Conservation (phyloP, 108 stramenopile genomes). For the Cyclotella choctawhatcheeana region DNA sequence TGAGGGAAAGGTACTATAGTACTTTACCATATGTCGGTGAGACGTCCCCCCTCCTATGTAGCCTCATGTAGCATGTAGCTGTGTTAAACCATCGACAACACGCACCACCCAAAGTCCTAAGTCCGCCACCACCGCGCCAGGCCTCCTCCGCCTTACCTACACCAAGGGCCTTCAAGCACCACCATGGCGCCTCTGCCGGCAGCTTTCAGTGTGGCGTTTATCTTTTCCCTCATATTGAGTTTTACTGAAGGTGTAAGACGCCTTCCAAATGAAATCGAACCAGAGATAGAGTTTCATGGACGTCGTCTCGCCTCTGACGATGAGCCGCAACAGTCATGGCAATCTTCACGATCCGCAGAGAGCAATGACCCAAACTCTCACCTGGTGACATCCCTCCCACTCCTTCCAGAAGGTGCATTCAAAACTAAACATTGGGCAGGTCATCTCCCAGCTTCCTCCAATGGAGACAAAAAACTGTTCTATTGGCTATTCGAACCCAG, state of each 20-base stretch:
- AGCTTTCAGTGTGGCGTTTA: background rate
- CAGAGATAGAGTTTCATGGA: constrained; percentile 6
- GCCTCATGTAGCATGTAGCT: no score
- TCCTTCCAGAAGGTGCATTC: constrained; percentile 49
- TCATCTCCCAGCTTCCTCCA: constrained; percentile 61
- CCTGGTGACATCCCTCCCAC: constrained; percentile 66
- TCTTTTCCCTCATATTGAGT: background rate
- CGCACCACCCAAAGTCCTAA: no score
- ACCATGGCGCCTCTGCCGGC: background rate
- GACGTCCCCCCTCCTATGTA: no score
- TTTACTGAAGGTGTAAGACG: constrained; percentile 32
- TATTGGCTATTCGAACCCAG: constrained; percentile 95
- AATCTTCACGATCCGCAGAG: constrained; percentile 20
- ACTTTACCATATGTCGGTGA: no score
- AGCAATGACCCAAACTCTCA: constrained; percentile 60
- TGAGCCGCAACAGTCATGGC: constrained; percentile 2
- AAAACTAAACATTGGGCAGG: constrained; percentile 77
- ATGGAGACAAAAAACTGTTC: constrained; percentile 86
- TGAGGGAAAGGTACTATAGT: no score
- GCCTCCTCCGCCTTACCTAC: no score
- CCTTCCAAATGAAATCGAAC: constrained; percentile 14
- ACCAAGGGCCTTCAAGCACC: no score
- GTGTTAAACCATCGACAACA: no score
- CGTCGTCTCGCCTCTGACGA: constrained; percentile 33
- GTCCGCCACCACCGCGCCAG: no score